These are phyloP conservation scores for Penicillium brasilianum DNA, from an alignment of 2,329 filamentous ascomycete species.

Conservation along the genomic window DNA sequence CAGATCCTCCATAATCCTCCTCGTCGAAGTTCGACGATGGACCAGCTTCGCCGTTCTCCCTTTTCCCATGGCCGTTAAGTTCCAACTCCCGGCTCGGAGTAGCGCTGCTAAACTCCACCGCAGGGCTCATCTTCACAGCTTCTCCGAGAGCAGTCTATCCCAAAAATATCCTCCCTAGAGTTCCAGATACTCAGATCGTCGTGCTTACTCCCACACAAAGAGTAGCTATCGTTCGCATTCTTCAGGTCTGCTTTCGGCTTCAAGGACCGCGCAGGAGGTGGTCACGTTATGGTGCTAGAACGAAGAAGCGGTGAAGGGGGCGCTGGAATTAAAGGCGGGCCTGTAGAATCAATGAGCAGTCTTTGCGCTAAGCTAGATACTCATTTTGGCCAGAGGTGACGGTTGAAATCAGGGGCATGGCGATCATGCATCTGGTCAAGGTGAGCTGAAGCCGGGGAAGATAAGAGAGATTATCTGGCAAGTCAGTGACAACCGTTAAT, in stretches of 20 bases:
- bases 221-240: slow-evolving; percentile 10
- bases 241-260: background rate
- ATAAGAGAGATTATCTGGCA: slow-evolving; percentile 24
- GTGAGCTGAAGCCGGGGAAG: slow-evolving; percentile 13
- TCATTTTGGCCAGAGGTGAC: background rate
- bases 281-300: slow-evolving; percentile 9
- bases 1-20: background rate
- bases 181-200: background rate
- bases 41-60: background rate
- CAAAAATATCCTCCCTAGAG: background rate
- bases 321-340: background rate
- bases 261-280: background rate
- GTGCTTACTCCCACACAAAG: slow-evolving; percentile 1
- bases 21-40: background rate
- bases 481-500: slow-evolving; percentile 13
- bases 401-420: slow-evolving; percentile 3
- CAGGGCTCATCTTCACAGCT: slow-evolving; percentile 13
- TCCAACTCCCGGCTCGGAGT: slow-evolving; percentile 7
- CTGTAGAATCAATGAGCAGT: background rate
- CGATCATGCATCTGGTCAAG: slow-evolving; percentile 10
- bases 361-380: background rate
- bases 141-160: background rate
- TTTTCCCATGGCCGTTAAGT: slow-evolving; percentile 10
- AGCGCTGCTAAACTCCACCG: slow-evolving; percentile 7
- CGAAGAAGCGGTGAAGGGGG: slow-evolving; percentile 5